Base-by-base conservation (phyloP, 108 stramenopile species). In the Discostella pseudostelligera region DNA sequence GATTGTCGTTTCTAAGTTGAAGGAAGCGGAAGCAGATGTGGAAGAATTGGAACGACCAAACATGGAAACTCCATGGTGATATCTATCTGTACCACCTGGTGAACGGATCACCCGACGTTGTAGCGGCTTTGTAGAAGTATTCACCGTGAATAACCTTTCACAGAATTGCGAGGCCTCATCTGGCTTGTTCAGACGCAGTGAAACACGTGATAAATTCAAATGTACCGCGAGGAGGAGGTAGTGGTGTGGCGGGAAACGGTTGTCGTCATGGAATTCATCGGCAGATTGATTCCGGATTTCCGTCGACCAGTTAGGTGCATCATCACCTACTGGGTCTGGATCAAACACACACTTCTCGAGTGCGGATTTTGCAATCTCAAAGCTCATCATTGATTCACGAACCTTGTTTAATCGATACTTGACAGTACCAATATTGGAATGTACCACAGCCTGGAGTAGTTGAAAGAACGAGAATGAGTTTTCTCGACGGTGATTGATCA, bases 381-480 rank as follows among this genome's bases (percentile, higher is more conserved):
- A 78, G 46, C 65, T 78, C 3, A 37, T 19, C 65, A 59, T 55
- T 21, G 70, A 46, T 45, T 78, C 76, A 21, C 76, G 57, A 9
- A 78, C 70, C 70, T 67, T 72, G 39, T 72, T 72, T 59, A 72
- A 25, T 29, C 76, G 22, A 55, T 61, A 78, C 20, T 67, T 36
- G 12, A 71, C 64, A 12, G 65, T 61, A 16, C 76, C 76, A 16
- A 67, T 55, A 59, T 78, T 78, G 6, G 72, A 45, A 60, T 67
- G 50, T 7, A 54, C 76, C 14, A 78, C 65, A 36, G 54, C 43
- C 54, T 76, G 47, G 36, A 76, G 48, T 20, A 76, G 12, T 12
- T 55, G 48, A 64, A 68, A 64, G 25, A 57, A 46, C 24, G 32
- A 37, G 9, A n/a, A n/a, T n/a, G n/a, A n/a, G n/a, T n/a, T n/a